These are phyloP conservation scores for Starmerella geochares DNA, from an alignment of 805 yeast genomes.

Conservation along the genomic window DNA sequence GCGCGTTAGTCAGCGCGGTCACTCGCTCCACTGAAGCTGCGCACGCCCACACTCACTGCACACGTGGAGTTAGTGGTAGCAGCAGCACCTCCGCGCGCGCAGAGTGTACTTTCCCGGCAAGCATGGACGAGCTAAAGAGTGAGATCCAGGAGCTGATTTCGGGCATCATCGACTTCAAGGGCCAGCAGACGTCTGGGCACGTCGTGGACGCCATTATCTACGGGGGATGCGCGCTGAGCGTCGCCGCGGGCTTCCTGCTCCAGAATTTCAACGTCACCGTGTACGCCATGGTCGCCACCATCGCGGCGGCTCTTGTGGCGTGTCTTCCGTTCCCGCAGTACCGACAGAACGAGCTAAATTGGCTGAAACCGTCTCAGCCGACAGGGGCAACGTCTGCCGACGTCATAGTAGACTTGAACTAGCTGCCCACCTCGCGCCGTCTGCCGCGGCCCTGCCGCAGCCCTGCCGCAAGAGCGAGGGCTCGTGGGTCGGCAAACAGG, in stretches of 20 bases:
- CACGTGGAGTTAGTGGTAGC: neutral
- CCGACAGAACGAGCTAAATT: conserved; percentile 21
- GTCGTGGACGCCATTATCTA: conserved; percentile 3
- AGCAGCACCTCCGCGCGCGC: too few species aligned
- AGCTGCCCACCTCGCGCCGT: too few species aligned
- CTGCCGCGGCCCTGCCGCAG: too few species aligned
- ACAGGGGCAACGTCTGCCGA: neutral
- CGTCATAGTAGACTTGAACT: conserved; percentile 1
- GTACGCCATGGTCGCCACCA: conserved; percentile 15
- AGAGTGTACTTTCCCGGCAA: neutral
- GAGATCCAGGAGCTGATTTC: conserved; percentile 14
- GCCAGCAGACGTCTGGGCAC: conserved; percentile 21
- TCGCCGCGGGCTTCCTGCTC: conserved; percentile 15
- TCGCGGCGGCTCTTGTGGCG: conserved; percentile 15
- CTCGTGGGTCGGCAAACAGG: too few species aligned
- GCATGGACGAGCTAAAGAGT: conserved; percentile 20
- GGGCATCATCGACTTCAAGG: conserved; percentile 27
- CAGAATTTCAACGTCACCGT: conserved; percentile 16
- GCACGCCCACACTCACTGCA: too few species aligned
- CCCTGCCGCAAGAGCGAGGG: too few species aligned
- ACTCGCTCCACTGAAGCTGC: too few species aligned
- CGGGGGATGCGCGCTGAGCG: conserved; percentile 20
- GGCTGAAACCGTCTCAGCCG: conserved; percentile 12
- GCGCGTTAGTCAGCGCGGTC: too few species aligned
- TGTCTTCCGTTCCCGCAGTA: conserved; percentile 24